Evolutionary conservation across 768 basidiomycete species (phyloP).

Genomic region (Tylopilus felleus): DNA sequence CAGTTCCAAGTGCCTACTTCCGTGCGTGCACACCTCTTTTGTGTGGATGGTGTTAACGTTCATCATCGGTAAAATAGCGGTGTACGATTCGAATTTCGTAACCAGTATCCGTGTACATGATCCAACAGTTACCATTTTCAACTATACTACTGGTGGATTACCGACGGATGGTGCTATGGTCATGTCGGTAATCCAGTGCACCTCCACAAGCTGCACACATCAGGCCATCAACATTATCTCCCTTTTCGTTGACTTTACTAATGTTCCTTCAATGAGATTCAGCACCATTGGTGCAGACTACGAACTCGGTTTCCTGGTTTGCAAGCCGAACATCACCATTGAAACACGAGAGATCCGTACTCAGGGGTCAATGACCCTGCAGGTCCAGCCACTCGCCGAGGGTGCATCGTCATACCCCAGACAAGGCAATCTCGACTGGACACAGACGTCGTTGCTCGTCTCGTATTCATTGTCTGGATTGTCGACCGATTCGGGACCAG

Average conservation of each 20-base stretch:
- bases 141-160: constrained; percentile 13
- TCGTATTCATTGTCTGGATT: constrained; percentile 9
- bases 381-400: constrained; percentile 5
- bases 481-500: constrained; percentile 10
- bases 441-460: constrained; percentile 12
- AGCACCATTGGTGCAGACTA: constrained; percentile 14
- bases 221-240: constrained; percentile 7
- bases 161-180: constrained; percentile 15
- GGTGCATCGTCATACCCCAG: background rate
- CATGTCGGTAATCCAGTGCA: constrained; percentile 15
- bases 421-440: constrained; percentile 17
- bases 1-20: constrained; percentile 14
- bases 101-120: constrained; percentile 15
- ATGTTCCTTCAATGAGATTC: constrained; percentile 10
- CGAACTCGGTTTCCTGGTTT: constrained; percentile 20
- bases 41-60: background rate
- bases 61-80: constrained; percentile 1
- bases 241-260: constrained; percentile 12
- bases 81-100: constrained; percentile 3
- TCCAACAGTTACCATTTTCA: constrained; percentile 10
- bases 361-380: constrained; percentile 10
- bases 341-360: constrained; percentile 23
- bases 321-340: constrained; percentile 22
- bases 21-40: constrained; percentile 5
- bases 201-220: constrained; percentile 8